Evolutionary conservation across 2,329 filamentous ascomycete genomes (phyloP).

Genomic region (Zelopaecilomyces penicillatus): DNA sequence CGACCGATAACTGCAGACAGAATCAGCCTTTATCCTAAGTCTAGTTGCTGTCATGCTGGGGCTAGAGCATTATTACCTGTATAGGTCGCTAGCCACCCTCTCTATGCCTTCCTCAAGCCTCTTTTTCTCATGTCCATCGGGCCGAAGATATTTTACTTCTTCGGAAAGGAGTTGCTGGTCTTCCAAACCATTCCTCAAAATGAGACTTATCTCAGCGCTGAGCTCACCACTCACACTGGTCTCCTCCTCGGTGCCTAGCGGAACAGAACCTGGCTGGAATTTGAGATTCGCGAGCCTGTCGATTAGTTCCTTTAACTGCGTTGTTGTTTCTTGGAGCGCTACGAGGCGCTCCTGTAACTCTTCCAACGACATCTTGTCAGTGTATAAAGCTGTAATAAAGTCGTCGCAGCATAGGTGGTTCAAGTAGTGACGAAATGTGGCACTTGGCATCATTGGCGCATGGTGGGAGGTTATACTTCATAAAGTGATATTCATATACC

Average conservation of each 20-base stretch:
- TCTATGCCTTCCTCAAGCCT: conserved; percentile 59
- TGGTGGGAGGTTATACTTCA: conserved; percentile 1
- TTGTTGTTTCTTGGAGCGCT: conserved; percentile 52
- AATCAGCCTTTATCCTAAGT: not conserved
- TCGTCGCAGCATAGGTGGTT: too few species aligned
- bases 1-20: conserved; percentile 39
- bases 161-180: conserved; percentile 74
- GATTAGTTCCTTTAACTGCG: conserved; percentile 51
- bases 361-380: conserved; percentile 46
- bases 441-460: not conserved
- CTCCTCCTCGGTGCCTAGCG: conserved; percentile 40
- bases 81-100: conserved; percentile 62
- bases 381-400: not conserved
- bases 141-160: conserved; percentile 63
- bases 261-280: conserved; percentile 50
- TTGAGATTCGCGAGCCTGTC: conserved; percentile 48
- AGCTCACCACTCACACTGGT: conserved; percentile 60
- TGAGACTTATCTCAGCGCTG: conserved; percentile 69
- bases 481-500: conserved; percentile 9
- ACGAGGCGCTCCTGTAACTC: conserved; percentile 52
- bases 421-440: not conserved
- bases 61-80: conserved; percentile 41
- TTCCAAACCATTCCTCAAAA: conserved; percentile 69
- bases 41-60: not conserved
- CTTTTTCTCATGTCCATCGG: conserved; percentile 49